Evolutionary conservation across 768 basidiomycete species (phyloP), one percentile per base, ranked within the genome.

Genomic region (Pluteus cervinus): DNA sequence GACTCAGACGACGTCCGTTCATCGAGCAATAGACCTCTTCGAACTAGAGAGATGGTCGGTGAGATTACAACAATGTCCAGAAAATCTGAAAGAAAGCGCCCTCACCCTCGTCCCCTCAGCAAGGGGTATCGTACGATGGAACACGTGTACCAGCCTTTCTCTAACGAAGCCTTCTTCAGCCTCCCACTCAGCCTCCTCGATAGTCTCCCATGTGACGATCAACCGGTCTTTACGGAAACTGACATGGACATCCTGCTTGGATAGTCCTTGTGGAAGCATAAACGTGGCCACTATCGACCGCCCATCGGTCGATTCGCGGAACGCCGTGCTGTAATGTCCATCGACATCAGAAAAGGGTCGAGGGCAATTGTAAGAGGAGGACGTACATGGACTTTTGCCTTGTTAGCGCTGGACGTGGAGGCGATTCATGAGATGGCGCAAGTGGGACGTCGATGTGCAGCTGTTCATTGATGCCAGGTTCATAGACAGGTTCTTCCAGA

Each of bases 181-280:
- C 53, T 74, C 69, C 60, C 68, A 71, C 53, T 86, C 83, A 9
- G 65, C 62, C 33, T 76, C 64, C 46, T 73, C 76, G 39, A 74
- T 64, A 7, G 65, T 71, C 41, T 72, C 67, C 84, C 84, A 87
- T 12, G 74, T 80, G 25, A 87, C 66, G 24, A 81, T 65, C 7
- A 87, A 61, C 30, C 73, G 62, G 45, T 72, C 69, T 37, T 70
- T 68, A 37, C 81, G 80, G 47, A 75, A 86, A 52, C 76, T 84
- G 50, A 87, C 78, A 46, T 86, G 83, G 39, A 85, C 73, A 43
- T 86, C 76, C 41, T 84, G 72, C 54, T 85, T 86, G 50, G 66
- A 68, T 29, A 86, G 73, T 20, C 81, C 79, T n/a, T 56, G 55
- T 3, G 70, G 69, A 49, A 87, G 61, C 42, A 85, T 80, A 53